These are phyloP conservation scores for Pontederia crassipes DNA, from an alignment of 176 grass and related monocot genomes.

Conservation along the genomic window DNA sequence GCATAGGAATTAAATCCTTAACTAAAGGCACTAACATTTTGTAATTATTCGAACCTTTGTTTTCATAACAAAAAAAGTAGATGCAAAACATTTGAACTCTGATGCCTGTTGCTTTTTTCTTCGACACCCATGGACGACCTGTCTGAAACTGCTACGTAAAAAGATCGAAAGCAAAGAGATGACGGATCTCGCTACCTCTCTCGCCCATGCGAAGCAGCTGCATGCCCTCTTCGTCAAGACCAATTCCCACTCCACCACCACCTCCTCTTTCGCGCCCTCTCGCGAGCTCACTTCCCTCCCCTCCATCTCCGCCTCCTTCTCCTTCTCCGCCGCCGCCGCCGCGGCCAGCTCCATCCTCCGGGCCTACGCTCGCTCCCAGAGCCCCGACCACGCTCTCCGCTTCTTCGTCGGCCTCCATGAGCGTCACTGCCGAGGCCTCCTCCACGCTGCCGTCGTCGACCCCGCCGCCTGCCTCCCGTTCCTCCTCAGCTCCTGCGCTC, in stretches of 20 bases:
- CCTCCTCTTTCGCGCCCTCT: background rate
- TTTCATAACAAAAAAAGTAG: too few relatives aligned
- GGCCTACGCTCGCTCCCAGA: slow-evolving; percentile 1
- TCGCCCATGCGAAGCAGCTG: slow-evolving; percentile 2
- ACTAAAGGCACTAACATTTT: too few relatives aligned
- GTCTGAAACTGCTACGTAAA: too few relatives aligned
- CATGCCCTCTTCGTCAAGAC: slow-evolving; percentile 13
- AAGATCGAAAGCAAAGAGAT: too few relatives aligned
- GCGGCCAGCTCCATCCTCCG: background rate
- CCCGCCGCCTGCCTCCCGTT: background rate
- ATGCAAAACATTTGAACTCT: too few relatives aligned
- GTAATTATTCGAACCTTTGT: too few relatives aligned
- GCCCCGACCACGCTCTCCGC: background rate
- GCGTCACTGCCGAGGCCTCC: too few relatives aligned
- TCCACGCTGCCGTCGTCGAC: background rate
- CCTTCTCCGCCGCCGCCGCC: background rate
- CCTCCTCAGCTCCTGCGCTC: slow-evolving; percentile 10
- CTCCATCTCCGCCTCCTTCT: background rate
- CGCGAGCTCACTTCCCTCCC: too few relatives aligned
- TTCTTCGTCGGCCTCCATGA: slow-evolving; percentile 1
- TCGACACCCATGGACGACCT: too few relatives aligned
- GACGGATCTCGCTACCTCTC: background rate
- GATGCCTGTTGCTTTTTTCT: too few relatives aligned
- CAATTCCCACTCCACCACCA: background rate
- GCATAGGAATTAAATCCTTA: too few relatives aligned